phyloP scores from a whole-genome alignment of 2,329 filamentous ascomycete genomes.

The Cephalotrichum gorgonifer region DNA sequence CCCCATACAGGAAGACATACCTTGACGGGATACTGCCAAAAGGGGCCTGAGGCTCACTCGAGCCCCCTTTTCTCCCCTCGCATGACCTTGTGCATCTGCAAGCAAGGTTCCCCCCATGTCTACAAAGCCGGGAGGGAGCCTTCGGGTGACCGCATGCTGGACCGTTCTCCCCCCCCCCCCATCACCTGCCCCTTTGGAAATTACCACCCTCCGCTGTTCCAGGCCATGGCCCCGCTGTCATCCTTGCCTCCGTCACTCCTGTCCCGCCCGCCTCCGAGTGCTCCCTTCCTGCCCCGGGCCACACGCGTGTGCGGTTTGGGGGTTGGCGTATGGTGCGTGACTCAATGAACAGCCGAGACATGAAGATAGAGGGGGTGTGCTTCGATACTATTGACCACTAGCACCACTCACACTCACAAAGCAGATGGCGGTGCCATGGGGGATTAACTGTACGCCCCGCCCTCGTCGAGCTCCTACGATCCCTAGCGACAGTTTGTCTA shows the following conservation, averaged over 20 bases:
- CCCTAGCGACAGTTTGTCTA: not conserved
- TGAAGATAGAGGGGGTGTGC: not conserved
- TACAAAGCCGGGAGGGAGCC: slow-evolving; percentile 1
- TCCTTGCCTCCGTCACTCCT: too few species aligned
- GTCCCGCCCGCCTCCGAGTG: not conserved
- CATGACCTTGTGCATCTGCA: not conserved
- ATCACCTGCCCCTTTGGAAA: not conserved
- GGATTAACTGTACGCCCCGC: too few species aligned
- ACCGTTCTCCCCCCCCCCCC: not conserved
- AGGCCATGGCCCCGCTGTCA: not conserved
- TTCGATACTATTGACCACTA: not conserved
- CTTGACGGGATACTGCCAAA: not conserved
- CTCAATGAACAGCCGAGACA: not conserved
- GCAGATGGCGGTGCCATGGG: not conserved
- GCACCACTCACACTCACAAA: not conserved
- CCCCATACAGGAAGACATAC: not conserved
- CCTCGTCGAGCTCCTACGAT: too few species aligned
- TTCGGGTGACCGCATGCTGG: slow-evolving; percentile 4
- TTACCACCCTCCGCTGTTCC: not conserved
- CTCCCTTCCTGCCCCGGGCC: not conserved
- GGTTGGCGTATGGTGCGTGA: not conserved
- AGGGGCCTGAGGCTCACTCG: not conserved
- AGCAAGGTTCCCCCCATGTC: not conserved
- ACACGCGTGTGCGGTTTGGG: too few species aligned
- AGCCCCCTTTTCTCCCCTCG: not conserved